Percentiles rank a stretch among this genome's conserved stretches.
Conservation (phyloP, 2,329 filamentous ascomycete species). For the Ramularia collo-cygni region DNA sequence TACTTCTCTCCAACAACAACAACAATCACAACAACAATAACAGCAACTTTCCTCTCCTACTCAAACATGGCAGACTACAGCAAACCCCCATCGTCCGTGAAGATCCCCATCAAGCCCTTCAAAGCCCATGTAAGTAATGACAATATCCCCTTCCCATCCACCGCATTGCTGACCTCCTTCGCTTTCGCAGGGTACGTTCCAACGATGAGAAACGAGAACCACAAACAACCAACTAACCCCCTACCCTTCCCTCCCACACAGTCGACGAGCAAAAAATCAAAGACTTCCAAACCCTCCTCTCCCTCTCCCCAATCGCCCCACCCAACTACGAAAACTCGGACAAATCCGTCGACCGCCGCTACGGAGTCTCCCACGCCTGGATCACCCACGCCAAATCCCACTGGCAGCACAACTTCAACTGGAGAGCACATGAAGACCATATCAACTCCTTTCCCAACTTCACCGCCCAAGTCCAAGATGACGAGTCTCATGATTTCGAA, state of each 20-base stretch:
- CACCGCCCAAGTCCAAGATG: conserved; percentile 36
- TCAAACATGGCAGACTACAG: conserved; percentile 15
- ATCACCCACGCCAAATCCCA: conserved; percentile 33
- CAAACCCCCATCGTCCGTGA: conserved; percentile 32
- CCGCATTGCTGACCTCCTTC: too few relatives aligned
- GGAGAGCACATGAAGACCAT: conserved; percentile 34
- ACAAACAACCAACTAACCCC: too few relatives aligned
- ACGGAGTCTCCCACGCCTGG: conserved; percentile 45
- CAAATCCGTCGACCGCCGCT: conserved; percentile 23
- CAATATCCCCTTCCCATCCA: too few relatives aligned
- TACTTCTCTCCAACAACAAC: too few relatives aligned
- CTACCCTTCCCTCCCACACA: too few relatives aligned
- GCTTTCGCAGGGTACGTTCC: too few relatives aligned
- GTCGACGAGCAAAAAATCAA: conserved; percentile 39
- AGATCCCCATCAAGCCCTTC: conserved; percentile 37
- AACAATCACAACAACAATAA: too few relatives aligned
- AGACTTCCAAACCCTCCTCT: conserved; percentile 42
- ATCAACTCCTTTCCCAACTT: conserved; percentile 50
- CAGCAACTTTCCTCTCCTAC: neutral
- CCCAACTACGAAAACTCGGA: conserved; percentile 42
- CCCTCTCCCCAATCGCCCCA: conserved; percentile 44
- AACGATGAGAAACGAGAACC: too few relatives aligned
- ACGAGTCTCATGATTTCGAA: conserved; percentile 31
- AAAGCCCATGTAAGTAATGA: conserved; percentile 36
- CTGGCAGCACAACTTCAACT: conserved; percentile 32